Evolutionary conservation across 495 filamentous ascomycete species (phyloP), one percentile per base, ranked within the genome.

Genomic region (Penicillium samsonianum): DNA sequence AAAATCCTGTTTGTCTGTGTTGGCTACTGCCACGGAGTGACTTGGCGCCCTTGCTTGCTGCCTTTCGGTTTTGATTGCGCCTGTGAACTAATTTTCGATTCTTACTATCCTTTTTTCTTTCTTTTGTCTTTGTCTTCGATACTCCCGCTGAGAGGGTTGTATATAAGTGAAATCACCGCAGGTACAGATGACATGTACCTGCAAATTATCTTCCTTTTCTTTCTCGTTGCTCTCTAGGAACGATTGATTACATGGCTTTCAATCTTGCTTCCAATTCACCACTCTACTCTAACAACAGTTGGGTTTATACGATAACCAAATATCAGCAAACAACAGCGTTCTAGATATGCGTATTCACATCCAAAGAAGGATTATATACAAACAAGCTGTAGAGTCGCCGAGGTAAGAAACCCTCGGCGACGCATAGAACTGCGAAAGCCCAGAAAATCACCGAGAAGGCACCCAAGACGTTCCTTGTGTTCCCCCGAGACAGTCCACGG

Each of bases 21-120:
- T 28, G 42, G 43, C 43, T 45, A 26, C 41, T 14, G 22, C 41
- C 19, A 17, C 14, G 53, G 51, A 54, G 51, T 54, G 28, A 43
- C 12, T 45, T 12, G 51, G 51, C 19, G 51, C 26, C 11, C 7
- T 28, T 33, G 26, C 40, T 48, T 31, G 16, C 28, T 49, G 50
- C 23, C 17, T 48, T 31, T 20, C 26, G 45, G 26, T 12, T 28
- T 47, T 16, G 45, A 48, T 48, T 48, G 26, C 31, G 26, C 45
- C 9, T 17, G 3, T 19, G 7, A 26, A 10, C 6, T 5, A 8
- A 17, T 46, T n/a, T 25, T 26, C 6, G 35, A 38, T 28, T 46
- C 1, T 28, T 25, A 14, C 26, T 30, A 23, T 25, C 28, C 17
- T 7, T 40, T 26, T 17, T 26, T 17, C 22, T 43, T 43, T 26